Percentiles rank a stretch among this genome's conserved stretches.
These are phyloP conservation scores for Jacaranda mimosifolia DNA, from an alignment of 257 asterid genomes.

Conservation along the genomic window DNA sequence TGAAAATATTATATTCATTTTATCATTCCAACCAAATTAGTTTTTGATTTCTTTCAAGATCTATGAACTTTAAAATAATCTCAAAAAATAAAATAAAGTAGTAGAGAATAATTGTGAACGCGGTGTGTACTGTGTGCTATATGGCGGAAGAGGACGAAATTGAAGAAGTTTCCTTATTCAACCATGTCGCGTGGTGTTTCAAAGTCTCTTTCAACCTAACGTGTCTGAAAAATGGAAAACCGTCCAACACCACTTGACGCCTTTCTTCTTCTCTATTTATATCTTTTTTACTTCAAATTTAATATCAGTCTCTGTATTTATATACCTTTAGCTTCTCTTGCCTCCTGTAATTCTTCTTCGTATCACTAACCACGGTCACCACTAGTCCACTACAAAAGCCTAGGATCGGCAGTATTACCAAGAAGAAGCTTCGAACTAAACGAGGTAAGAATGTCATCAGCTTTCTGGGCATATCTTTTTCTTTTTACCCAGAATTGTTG, in stretches of 20 bases:
- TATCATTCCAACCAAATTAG: too few relatives aligned
- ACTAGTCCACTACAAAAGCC: neutral
- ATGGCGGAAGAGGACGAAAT: too few relatives aligned
- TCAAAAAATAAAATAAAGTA: too few relatives aligned
- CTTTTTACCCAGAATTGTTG: neutral
- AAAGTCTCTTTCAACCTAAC: neutral
- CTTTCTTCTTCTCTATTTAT: neutral
- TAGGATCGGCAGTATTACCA: neutral
- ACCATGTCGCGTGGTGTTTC: too few relatives aligned
- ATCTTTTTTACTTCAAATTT: neutral
- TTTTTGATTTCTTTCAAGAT: too few relatives aligned
- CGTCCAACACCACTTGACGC: neutral
- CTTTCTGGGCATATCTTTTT: neutral
- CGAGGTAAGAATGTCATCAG: conserved; percentile 1
- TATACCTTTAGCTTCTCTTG: neutral
- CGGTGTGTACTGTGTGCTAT: too few relatives aligned
- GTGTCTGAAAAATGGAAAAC: neutral
- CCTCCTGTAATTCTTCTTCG: neutral
- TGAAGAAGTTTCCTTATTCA: too few relatives aligned
- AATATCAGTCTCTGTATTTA: neutral
- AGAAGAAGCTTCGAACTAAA: neutral
- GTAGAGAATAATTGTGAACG: too few relatives aligned
- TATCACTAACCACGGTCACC: neutral
- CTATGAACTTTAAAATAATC: too few relatives aligned
- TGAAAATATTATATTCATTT: too few relatives aligned